Evolutionary conservation across 768 basidiomycete species (phyloP).

Genomic region (Tephrocybe rancida): DNA sequence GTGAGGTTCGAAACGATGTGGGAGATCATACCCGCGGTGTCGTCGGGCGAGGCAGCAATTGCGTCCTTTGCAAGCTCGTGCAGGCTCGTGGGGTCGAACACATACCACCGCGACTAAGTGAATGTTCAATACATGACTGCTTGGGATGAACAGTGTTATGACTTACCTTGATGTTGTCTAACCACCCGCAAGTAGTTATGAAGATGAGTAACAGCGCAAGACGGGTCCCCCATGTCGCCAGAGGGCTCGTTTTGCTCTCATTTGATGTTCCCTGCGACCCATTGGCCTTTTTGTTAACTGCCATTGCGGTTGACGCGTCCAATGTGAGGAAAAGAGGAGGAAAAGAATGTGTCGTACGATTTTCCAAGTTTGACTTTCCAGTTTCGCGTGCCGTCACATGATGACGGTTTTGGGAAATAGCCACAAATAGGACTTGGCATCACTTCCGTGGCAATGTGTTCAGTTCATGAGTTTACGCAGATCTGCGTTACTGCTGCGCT

Average conservation of each 20-base stretch:
- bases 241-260: not conserved
- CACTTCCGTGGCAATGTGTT: not conserved
- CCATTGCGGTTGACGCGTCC: slow-evolving; percentile 17
- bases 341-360: slow-evolving; percentile 13
- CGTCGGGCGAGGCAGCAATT: slow-evolving; percentile 62
- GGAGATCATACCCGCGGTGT: slow-evolving; percentile 73
- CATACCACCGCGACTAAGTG: slow-evolving; percentile 66
- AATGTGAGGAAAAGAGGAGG: not conserved
- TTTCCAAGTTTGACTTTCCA: not conserved
- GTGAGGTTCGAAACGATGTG: slow-evolving; percentile 86
- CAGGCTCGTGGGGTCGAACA: slow-evolving; percentile 72
- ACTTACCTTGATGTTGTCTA: slow-evolving; percentile 68
- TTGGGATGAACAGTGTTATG: not conserved
- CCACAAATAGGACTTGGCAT: not conserved
- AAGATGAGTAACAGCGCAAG: slow-evolving; percentile 33
- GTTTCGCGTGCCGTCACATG: slow-evolving; percentile 9
- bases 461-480: too few species aligned
- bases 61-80: slow-evolving; percentile 78
- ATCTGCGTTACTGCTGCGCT: too few species aligned
- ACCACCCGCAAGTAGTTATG: slow-evolving; percentile 43
- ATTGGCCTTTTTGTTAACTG: slow-evolving; percentile 7
- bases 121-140: not conserved
- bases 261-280: not conserved
- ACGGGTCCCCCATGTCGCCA: slow-evolving; percentile 40
- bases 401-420: not conserved